A percentile compares a stretch with the other conserved stretches of the same genome.
These are phyloP conservation scores for Castanopsis chinensis DNA, from an alignment of 306 rosid species.

Conservation along the genomic window DNA sequence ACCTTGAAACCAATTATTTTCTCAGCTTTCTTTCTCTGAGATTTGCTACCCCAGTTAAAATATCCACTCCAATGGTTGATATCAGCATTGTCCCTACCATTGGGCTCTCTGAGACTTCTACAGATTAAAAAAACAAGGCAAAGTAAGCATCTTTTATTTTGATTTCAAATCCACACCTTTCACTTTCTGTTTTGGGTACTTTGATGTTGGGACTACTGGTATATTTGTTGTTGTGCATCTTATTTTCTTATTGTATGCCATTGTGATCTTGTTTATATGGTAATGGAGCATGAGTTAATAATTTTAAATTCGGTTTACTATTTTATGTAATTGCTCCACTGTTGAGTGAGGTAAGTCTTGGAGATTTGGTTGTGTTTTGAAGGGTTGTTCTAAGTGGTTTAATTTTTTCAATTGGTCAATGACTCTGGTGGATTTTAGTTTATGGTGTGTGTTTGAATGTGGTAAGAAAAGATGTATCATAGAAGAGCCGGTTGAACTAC, in stretches of 20 bases:
- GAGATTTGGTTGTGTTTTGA: not conserved
- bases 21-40: slow-evolving; percentile 24
- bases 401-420: not conserved
- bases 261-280: not conserved
- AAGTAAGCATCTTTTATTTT: slow-evolving; percentile 39
- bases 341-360: not conserved
- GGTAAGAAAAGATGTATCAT: not conserved
- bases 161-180: not conserved
- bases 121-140: slow-evolving; percentile 52
- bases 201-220: too few relatives aligned
- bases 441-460: not conserved
- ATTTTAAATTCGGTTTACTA: too few relatives aligned
- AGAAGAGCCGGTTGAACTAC: not conserved
- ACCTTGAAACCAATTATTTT: slow-evolving; percentile 28
- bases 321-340: too few relatives aligned
- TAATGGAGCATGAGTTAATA: not conserved
- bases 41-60: slow-evolving; percentile 25
- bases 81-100: slow-evolving; percentile 37
- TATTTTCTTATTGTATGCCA: not conserved
- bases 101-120: slow-evolving; percentile 71
- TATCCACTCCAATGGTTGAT: slow-evolving; percentile 55
- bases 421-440: not conserved
- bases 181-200: not conserved
- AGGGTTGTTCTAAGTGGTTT: not conserved
- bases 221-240: not conserved